Base-by-base conservation (phyloP, 2,329 filamentous ascomycete species). In the Colletotrichum abscissum region DNA sequence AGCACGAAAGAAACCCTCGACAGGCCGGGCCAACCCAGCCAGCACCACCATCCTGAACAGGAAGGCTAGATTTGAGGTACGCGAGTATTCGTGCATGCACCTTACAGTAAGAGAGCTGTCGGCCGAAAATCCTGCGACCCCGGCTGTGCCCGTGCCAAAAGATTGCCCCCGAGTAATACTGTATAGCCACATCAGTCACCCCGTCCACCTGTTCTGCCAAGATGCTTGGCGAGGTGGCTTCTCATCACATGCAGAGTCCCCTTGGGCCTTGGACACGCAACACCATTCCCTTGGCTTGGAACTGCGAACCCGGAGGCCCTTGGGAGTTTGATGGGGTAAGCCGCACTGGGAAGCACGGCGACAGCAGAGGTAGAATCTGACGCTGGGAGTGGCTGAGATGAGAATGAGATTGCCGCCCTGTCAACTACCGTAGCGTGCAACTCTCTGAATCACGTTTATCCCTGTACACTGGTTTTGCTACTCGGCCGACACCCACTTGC, bases 101-200 rank as follows among this genome's bases (percentile, higher is more conserved):
- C 38, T 42, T 19, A 42, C 38, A 42, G 38, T 19, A 42, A 7
- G 16, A 24, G 42, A 54, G 22, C 55, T 60, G 66, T 65, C 70
- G 70, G 56, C 67, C 70, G 67, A 62, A 38, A 62, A 49, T 65
- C 54, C 55, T 59, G 46, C 67, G 26, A 65, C 67, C 70, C 46
- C 59, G 55, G 67, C 59, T 62, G 33, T 8, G 56, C 46, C 67
- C 60, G 26, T 28, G 11, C 5, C 28, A n/a, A 19, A 60, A 54
- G 22, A 22, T n/a, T 55, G 55, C n/a, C 66, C 66, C 60, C 26
- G 22, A 42, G 33, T 46, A 42, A 26, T 35, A 56, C 3, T 11
- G 33, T 46, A 55, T 46, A 55, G 55, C 42, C 52, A 16, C 52
- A 22, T 56, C 26, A 42, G 30, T 16, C 28, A 56, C 8, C 7